phyloP scores from a whole-genome alignment of 2,329 filamentous ascomycete genomes.

The Balansia obtecta region DNA sequence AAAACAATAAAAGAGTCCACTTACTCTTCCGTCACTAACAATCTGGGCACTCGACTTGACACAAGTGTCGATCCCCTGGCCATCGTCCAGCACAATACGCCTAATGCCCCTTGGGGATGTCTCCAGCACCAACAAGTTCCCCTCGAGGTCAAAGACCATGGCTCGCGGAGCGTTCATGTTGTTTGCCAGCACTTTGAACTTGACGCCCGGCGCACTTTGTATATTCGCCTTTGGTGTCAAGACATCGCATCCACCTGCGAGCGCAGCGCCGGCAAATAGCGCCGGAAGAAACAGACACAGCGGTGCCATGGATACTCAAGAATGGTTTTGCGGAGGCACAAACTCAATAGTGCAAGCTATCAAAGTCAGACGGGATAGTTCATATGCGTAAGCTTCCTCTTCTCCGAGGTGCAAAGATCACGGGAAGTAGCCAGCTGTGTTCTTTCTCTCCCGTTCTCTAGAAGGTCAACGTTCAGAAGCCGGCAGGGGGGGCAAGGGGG shows the following conservation, averaged over 20 bases:
- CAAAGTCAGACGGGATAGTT: too few relatives aligned
- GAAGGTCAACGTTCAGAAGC: too few relatives aligned
- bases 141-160: constrained; percentile 22
- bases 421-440: too few relatives aligned
- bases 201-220: constrained; percentile 14
- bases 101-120: constrained; percentile 15
- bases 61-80: constrained; percentile 16
- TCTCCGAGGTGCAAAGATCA: too few relatives aligned
- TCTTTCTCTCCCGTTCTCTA: too few relatives aligned
- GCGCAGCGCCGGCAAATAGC: not conserved
- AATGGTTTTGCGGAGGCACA: not conserved
- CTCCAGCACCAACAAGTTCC: constrained; percentile 25
- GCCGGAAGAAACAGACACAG: not conserved
- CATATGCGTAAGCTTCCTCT: too few relatives aligned
- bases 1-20: not conserved
- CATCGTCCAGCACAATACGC: constrained; percentile 20
- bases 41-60: constrained; percentile 16
- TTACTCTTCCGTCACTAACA: constrained; percentile 15
- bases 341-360: not conserved
- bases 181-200: constrained; percentile 15
- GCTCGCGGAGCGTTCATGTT: constrained; percentile 17
- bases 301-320: not conserved
- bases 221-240: constrained; percentile 7
- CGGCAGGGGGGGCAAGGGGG: too few relatives aligned
- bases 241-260: constrained; percentile 6